Conservation (phyloP, 768 basidiomycete genomes). For the Cystofilobasidium bisporidii region DNA sequence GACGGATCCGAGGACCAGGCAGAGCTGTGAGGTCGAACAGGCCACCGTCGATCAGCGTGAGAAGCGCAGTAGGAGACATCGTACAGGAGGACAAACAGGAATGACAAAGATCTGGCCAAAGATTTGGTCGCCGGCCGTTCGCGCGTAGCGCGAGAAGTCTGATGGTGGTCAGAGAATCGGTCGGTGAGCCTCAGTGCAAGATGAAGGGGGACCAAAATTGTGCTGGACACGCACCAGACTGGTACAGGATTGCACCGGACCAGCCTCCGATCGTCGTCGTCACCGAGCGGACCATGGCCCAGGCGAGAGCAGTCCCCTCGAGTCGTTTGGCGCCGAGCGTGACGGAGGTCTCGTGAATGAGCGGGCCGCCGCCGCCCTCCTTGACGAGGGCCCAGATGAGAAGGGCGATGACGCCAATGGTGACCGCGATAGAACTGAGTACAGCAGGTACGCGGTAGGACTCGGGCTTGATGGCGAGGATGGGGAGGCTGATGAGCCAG, state of each 20-base stretch:
- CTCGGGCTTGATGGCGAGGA: conserved; percentile 33
- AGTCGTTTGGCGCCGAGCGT: conserved; percentile 29
- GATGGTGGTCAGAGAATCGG: conserved; percentile 20
- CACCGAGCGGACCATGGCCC: conserved; percentile 30
- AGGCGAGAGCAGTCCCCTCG: conserved; percentile 30
- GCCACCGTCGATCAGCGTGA: too few relatives aligned
- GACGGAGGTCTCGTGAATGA: conserved; percentile 27
- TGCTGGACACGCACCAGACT: not conserved
- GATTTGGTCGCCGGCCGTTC: conserved; percentile 30
- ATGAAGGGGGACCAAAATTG: too few relatives aligned
- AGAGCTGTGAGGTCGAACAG: not conserved
- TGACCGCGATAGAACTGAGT: conserved; percentile 29
- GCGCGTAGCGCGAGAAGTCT: conserved; percentile 35
- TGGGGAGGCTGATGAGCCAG: conserved; percentile 32
- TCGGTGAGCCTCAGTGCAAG: not conserved
- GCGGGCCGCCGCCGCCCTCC: conserved; percentile 33
- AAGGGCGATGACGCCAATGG: conserved; percentile 30
- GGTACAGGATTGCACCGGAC: not conserved
- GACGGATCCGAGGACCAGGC: conserved; percentile 29
- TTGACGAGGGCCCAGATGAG: conserved; percentile 30
- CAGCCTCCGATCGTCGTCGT: conserved; percentile 6
- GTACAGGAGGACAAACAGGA: conserved; percentile 7
- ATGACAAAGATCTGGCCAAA: conserved; percentile 27
- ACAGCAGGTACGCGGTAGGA: conserved; percentile 34
- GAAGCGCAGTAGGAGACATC: not conserved